Percentiles rank a stretch among this genome's conserved stretches.
Conservation (phyloP, 257 asterid genomes). For the Euphrasia confusa region DNA sequence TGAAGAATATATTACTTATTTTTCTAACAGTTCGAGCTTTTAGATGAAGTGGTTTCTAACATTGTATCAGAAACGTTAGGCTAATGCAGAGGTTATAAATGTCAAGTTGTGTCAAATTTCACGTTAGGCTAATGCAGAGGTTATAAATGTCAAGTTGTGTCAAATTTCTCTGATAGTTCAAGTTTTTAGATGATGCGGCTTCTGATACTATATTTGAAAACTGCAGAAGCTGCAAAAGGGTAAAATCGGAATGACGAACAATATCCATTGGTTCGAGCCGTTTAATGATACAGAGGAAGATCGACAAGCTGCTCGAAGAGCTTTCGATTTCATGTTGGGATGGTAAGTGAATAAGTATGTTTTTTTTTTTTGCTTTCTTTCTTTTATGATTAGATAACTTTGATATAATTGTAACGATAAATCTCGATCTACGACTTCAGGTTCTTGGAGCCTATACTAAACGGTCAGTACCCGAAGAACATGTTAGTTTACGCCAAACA, state of each 20-base stretch:
- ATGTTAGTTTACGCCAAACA: slow-evolving; percentile 15
- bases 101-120: background rate
- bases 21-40: no score
- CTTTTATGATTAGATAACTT: no score
- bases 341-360: background rate
- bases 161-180: no score
- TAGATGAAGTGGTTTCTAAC: no score
- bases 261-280: background rate
- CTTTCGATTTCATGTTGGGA: slow-evolving; percentile 1
- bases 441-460: slow-evolving; percentile 26
- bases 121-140: no score
- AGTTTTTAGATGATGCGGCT: no score
- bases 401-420: no score
- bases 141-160: background rate
- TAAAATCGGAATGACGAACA: background rate
- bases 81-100: no score
- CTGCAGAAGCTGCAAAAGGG: slow-evolving; percentile 4
- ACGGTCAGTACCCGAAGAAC: slow-evolving; percentile 24
- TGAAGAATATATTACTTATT: no score
- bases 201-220: no score
- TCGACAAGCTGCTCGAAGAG: background rate
- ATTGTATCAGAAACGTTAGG: background rate
- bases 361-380: no score
- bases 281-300: background rate
- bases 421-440: slow-evolving; percentile 9